phyloP scores from a whole-genome alignment of 306 rosid species.

The Sechiopsis laciniata region DNA sequence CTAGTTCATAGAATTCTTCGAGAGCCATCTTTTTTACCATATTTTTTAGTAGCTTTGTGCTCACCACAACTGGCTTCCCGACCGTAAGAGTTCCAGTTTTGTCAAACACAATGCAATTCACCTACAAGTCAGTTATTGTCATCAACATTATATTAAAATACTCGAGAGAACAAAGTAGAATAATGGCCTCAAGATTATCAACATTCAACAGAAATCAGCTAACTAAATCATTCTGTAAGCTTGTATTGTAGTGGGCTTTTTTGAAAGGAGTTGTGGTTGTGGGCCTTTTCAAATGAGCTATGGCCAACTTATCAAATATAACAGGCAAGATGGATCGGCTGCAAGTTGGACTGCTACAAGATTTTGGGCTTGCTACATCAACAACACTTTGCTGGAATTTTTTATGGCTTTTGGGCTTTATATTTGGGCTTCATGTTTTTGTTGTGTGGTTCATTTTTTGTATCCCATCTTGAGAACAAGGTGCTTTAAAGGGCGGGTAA shows the following conservation, averaged over 20 bases:
- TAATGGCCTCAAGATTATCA: not conserved
- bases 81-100: constrained; percentile 87
- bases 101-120: constrained; percentile 75
- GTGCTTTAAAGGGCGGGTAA: too few relatives aligned
- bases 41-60: constrained; percentile 39
- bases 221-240: not conserved
- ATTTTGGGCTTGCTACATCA: too few relatives aligned
- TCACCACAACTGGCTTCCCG: constrained; percentile 72
- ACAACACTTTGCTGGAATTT: too few relatives aligned
- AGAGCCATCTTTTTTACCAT: constrained; percentile 22
- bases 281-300: too few relatives aligned
- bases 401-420: too few relatives aligned
- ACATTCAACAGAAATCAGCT: not conserved
- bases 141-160: not conserved
- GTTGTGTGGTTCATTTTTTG: too few relatives aligned
- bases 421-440: too few relatives aligned
- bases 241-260: not conserved
- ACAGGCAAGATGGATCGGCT: too few relatives aligned
- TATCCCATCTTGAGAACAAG: too few relatives aligned
- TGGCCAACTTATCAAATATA: too few relatives aligned
- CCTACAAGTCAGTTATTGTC: constrained; percentile 35
- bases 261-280: too few relatives aligned
- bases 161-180: not conserved
- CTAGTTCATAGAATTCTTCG: constrained; percentile 48
- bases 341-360: too few relatives aligned